A percentile compares a stretch with the other conserved stretches of the same genome.
phyloP scores from a whole-genome alignment of 2,329 filamentous ascomycete species.

The Fusarium albidum region DNA sequence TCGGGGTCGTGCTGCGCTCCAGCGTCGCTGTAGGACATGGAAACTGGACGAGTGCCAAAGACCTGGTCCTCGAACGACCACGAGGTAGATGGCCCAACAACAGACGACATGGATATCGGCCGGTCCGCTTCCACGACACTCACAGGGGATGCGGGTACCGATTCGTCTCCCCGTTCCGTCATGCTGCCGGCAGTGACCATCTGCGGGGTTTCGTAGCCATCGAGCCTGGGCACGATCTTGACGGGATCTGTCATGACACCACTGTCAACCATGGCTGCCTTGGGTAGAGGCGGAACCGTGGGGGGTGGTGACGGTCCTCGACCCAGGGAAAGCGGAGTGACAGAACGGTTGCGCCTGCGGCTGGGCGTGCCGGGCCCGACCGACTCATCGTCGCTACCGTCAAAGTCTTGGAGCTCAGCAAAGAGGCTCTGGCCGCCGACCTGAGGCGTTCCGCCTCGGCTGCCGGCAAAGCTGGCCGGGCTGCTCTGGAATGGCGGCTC shows the following conservation, averaged over 20 bases:
- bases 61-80: conserved; percentile 41
- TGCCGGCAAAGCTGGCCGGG: conserved; percentile 63
- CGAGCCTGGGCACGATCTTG: conserved; percentile 42
- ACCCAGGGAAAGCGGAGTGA: conserved; percentile 58
- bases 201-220: conserved; percentile 13
- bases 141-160: conserved; percentile 34
- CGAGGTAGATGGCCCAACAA: conserved; percentile 41
- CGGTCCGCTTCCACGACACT: conserved; percentile 44
- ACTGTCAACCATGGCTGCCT: conserved; percentile 65
- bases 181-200: conserved; percentile 15
- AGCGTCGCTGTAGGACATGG: conserved; percentile 62
- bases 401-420: conserved; percentile 86
- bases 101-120: conserved; percentile 54
- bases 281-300: conserved; percentile 59
- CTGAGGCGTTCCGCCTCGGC: conserved; percentile 59
- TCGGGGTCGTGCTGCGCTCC: conserved; percentile 60
- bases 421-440: conserved; percentile 80
- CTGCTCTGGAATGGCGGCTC: conserved; percentile 66
- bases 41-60: conserved; percentile 52
- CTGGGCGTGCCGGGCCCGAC: conserved; percentile 64
- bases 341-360: conserved; percentile 55
- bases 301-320: conserved; percentile 56
- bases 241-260: conserved; percentile 69
- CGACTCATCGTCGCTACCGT: conserved; percentile 77
- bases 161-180: conserved; percentile 26